phyloP scores from a whole-genome alignment of 805 yeast genomes.

The Metschnikowia picachoensis region DNA sequence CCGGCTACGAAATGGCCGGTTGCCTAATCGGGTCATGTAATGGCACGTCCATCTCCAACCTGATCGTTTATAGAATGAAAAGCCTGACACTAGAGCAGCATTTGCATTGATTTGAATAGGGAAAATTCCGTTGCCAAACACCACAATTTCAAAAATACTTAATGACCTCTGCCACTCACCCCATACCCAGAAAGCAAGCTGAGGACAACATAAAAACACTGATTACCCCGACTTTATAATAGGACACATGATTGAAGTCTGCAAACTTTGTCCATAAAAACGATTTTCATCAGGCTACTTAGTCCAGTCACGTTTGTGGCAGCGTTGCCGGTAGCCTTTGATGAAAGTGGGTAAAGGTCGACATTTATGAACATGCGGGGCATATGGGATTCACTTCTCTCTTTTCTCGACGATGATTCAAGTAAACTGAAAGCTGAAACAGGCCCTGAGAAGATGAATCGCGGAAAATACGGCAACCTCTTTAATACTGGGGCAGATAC shows the following conservation, averaged over 20 bases:
- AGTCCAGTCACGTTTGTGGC: conserved; percentile 7
- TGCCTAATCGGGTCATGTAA: conserved; percentile 14
- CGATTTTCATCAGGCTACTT: conserved; percentile 6
- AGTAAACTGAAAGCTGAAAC: too few species aligned
- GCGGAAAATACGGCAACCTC: too few species aligned
- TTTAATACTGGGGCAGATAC: background rate
- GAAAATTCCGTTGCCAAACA: too few species aligned
- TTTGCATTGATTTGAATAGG: too few species aligned
- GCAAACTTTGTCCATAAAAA: background rate
- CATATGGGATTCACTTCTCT: conserved; percentile 1
- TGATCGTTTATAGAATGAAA: background rate
- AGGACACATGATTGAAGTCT: background rate
- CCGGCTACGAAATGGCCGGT: conserved; percentile 15
- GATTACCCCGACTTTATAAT: too few species aligned
- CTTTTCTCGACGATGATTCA: background rate
- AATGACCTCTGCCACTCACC: too few species aligned
- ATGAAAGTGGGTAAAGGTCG: background rate
- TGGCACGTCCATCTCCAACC: background rate
- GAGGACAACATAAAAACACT: too few species aligned
- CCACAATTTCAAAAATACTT: too few species aligned
- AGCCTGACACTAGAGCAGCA: too few species aligned
- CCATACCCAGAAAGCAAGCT: too few species aligned
- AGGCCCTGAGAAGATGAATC: too few species aligned
- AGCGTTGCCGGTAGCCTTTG: conserved; percentile 10
- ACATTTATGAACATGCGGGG: conserved; percentile 6